A percentile compares a stretch with the other conserved stretches of the same genome.
Conservation (phyloP, 352 stramenopile species). For the Thalassiosira mediterranea region DNA sequence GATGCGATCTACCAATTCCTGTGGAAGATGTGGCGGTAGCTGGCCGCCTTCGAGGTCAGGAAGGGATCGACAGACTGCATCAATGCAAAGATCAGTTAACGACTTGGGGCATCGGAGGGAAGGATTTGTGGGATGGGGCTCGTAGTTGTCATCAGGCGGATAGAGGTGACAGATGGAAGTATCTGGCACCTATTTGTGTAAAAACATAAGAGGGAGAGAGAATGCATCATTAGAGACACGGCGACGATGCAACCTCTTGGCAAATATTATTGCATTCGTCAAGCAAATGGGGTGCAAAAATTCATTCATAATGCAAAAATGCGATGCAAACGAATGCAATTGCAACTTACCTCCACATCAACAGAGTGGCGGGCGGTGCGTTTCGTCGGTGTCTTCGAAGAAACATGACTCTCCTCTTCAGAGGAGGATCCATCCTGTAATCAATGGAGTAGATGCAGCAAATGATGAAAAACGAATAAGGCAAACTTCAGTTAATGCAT, state of each 20-base stretch:
- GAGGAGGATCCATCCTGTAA: constrained; percentile 38
- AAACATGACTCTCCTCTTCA: constrained; percentile 14
- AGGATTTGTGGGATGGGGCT: constrained; percentile 29
- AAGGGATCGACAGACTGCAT: constrained; percentile 73
- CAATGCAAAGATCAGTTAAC: constrained; percentile 70
- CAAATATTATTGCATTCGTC: background rate
- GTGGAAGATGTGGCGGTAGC: constrained; percentile 70
- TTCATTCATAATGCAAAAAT: constrained; percentile 5
- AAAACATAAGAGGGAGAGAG: constrained; percentile 2
- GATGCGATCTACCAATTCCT: constrained; percentile 79
- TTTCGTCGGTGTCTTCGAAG: constrained; percentile 27
- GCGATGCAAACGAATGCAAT: background rate
- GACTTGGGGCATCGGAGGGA: constrained; percentile 70
- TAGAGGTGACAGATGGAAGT: constrained; percentile 71
- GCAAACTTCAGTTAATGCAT: background rate
- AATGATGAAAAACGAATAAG: background rate
- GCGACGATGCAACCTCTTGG: background rate
- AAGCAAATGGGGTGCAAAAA: background rate
- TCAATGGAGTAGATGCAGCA: constrained; percentile 1
- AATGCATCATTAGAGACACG: constrained; percentile 4
- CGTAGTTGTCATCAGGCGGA: constrained; percentile 70
- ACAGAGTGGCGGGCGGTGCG: constrained; percentile 60
- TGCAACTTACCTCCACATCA: constrained; percentile 42
- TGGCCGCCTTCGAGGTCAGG: constrained; percentile 54
- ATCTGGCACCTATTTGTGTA: constrained; percentile 58